These are phyloP conservation scores for Penstemon newberryi DNA, from an alignment of 257 asterid genomes.

Conservation along the genomic window DNA sequence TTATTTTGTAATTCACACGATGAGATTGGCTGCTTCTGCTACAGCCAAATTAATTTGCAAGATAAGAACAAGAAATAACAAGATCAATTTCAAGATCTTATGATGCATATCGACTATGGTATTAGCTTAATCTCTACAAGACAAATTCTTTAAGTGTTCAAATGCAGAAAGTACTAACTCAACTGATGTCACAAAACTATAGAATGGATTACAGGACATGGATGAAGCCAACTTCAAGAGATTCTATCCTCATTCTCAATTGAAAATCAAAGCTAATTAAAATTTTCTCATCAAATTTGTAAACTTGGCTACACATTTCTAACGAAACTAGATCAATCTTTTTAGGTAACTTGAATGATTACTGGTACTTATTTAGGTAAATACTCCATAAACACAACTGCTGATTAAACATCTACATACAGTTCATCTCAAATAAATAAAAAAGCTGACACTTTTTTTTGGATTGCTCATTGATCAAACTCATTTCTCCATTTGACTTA, in stretches of 20 bases:
- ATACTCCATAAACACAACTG: background rate
- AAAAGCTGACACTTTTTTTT: background rate
- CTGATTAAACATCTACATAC: background rate
- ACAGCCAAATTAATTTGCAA: too few species aligned
- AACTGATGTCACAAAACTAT: background rate
- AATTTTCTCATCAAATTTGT: background rate
- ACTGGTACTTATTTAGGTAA: background rate
- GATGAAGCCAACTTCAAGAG: background rate
- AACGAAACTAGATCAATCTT: background rate
- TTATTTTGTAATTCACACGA: too few species aligned
- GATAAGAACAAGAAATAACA: too few species aligned
- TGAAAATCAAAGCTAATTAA: background rate
- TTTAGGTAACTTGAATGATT: background rate
- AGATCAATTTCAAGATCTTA: too few species aligned
- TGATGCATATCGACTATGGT: too few species aligned
- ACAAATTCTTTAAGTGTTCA: too few species aligned
- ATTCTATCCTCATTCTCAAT: constrained; percentile 2
- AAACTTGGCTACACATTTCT: background rate
- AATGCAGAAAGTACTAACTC: too few species aligned
- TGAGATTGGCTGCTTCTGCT: too few species aligned
- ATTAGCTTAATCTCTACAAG: too few species aligned
- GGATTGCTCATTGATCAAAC: background rate
- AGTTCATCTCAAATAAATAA: background rate
- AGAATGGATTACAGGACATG: background rate
- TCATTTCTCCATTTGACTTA: background rate